Conservation (phyloP, 2,329 filamentous ascomycete species). For the Gremmenia infestans region DNA sequence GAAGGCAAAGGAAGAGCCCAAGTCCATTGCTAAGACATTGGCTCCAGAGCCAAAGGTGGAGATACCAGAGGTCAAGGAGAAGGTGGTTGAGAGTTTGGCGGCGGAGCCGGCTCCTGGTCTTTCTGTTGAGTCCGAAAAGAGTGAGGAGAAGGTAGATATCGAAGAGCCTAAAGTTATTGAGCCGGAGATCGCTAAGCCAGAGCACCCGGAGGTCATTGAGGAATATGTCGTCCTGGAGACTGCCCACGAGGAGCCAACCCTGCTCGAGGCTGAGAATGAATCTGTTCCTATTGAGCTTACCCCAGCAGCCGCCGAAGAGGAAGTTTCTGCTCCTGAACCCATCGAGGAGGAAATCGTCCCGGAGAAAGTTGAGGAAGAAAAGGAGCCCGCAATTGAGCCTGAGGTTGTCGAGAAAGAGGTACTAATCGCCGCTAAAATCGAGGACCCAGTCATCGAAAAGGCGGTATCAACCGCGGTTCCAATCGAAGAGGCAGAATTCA, state of each 20-base stretch:
- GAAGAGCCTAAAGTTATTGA: conserved; percentile 12
- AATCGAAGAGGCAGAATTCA: conserved; percentile 6
- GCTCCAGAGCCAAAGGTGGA: conserved; percentile 3
- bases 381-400: neutral
- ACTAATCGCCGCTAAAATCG: neutral
- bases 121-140: conserved; percentile 7
- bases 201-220: conserved; percentile 12
- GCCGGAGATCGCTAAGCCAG: conserved; percentile 2
- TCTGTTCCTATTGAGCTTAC: neutral
- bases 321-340: conserved; percentile 4
- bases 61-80: conserved; percentile 14
- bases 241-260: conserved; percentile 21
- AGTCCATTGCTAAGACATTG: neutral
- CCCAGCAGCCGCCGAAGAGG: conserved; percentile 7
- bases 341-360: conserved; percentile 8
- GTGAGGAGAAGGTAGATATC: conserved; percentile 7
- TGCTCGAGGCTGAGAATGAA: conserved; percentile 7
- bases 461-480: neutral
- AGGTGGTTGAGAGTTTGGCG: conserved; percentile 6
- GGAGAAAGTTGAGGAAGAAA: neutral
- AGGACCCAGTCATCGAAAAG: neutral
- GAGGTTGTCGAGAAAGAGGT: neutral
- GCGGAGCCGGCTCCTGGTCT: no score
- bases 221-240: conserved; percentile 19
- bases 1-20: conserved; percentile 4